A percentile compares a stretch with the other conserved stretches of the same genome.
Evolutionary conservation across 177 flowering plant species (phyloP).

Genomic region (Telopea speciosissima): DNA sequence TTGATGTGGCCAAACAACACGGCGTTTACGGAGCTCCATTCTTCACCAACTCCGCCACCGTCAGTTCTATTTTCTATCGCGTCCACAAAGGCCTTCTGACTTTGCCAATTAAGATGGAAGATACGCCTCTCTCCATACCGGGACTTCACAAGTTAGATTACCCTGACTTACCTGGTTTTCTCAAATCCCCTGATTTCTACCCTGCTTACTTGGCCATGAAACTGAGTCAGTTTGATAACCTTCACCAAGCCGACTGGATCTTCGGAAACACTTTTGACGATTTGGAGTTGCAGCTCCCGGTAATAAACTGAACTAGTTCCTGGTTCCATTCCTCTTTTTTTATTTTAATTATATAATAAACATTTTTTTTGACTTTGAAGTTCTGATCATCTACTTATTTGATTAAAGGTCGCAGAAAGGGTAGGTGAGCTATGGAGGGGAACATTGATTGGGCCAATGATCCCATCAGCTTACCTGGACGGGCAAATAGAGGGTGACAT

Average conservation of each 20-base stretch:
- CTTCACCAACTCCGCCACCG: conserved; percentile 18
- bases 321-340: too few species aligned
- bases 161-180: conserved; percentile 22
- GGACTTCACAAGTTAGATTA: conserved; percentile 18
- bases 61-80: conserved; percentile 14
- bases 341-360: too few species aligned
- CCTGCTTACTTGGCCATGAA: conserved; percentile 19
- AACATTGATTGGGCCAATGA: neutral
- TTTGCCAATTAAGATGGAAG: conserved; percentile 17
- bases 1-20: conserved; percentile 25
- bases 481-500: neutral
- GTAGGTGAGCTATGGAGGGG: neutral
- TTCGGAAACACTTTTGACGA: conserved; percentile 23
- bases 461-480: neutral
- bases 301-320: too few species aligned
- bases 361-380: too few species aligned
- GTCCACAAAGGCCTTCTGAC: conserved; percentile 12
- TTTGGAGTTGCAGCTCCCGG: conserved; percentile 21
- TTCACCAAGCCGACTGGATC: conserved; percentile 21
- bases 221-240: conserved; percentile 13
- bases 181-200: conserved; percentile 10
- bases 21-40: conserved; percentile 19
- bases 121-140: conserved; percentile 3
- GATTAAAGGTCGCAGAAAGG: neutral
- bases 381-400: too few species aligned